Conservation (phyloP, 305 asterid genomes). For the Stenogyne calaminthoides region DNA sequence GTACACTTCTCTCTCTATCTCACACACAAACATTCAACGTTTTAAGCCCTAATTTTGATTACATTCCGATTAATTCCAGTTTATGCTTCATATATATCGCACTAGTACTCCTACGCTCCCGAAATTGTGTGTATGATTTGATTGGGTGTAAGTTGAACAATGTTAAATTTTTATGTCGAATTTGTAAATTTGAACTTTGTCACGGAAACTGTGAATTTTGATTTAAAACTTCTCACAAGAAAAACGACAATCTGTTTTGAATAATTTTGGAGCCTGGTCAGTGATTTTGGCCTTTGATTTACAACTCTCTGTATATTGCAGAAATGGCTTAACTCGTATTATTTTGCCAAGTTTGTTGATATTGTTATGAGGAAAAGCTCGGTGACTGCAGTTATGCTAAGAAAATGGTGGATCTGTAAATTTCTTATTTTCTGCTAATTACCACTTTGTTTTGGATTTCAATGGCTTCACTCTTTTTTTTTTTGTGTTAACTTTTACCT, state of each 20-base stretch:
- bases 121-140: neutral
- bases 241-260: neutral
- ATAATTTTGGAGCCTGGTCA: too few species aligned
- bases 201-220: neutral
- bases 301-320: neutral
- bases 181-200: neutral
- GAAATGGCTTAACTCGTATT: neutral
- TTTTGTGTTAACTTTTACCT: neutral
- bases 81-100: neutral
- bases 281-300: neutral
- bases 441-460: too few species aligned
- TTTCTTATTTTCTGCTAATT: too few species aligned
- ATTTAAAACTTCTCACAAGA: too few species aligned
- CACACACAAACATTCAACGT: slow-evolving; percentile 6
- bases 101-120: neutral
- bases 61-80: slow-evolving; percentile 11
- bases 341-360: neutral
- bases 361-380: too few species aligned
- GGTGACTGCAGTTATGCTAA: too few species aligned
- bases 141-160: neutral
- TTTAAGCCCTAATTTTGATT: slow-evolving; percentile 19
- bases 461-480: neutral
- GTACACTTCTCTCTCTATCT: slow-evolving; percentile 33
- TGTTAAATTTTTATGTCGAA: neutral
- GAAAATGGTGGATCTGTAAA: too few species aligned